Evolutionary conservation across 2,329 filamentous ascomycete genomes (phyloP), one percentile per base, ranked within the genome.

Genomic region (Alternaria longipes): DNA sequence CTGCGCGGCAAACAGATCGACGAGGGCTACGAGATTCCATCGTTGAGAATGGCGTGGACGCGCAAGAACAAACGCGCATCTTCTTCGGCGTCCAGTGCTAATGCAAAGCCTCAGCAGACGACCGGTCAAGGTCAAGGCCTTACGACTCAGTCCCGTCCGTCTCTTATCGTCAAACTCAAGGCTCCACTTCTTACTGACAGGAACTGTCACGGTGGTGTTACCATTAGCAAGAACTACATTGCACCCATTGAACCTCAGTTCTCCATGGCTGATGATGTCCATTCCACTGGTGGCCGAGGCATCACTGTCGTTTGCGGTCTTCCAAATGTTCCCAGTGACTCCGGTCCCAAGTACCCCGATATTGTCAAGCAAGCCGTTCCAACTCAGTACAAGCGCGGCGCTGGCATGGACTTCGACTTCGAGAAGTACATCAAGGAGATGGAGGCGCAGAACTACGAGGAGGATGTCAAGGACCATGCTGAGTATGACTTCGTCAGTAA

Each of bases 1-100:
- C 56, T 75, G 9, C 67, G 70, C 11, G 26, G 44, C 22, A 72
- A 71, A 50, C 63, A 69, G 26, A 57, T 68, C 40, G 64, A 58
- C 14, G 68, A 68, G 24, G 72, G 74, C 26, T 45, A 65, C 46
- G 54, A 63, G 5, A 70, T 74, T 50, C 69, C 69, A 8, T 34
- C 47, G 34, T 61, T 73, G 60, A 67, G 50, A 40, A 73, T 73
- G 70, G 60, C 64, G 34, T 73, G 69, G 70, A 66, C 65, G 8
- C 69, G 69, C 46, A 70, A 68, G 49, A 63, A 54, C 32, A 63
- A 58, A 16, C 20, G 47, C 24, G 32, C 51, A 11, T 9, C 46
- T 11, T 41, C 54, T 20, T 45, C 57, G 14, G 45, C 45, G 32
- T 59, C 56, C 42, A 55, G 28, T 51, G 56, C 66, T 65, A 60